Percentiles rank a stretch among this genome's conserved stretches.
These are phyloP conservation scores for Alternaria gansuensis DNA, from an alignment of 2,329 filamentous ascomycete species.

Conservation along the genomic window DNA sequence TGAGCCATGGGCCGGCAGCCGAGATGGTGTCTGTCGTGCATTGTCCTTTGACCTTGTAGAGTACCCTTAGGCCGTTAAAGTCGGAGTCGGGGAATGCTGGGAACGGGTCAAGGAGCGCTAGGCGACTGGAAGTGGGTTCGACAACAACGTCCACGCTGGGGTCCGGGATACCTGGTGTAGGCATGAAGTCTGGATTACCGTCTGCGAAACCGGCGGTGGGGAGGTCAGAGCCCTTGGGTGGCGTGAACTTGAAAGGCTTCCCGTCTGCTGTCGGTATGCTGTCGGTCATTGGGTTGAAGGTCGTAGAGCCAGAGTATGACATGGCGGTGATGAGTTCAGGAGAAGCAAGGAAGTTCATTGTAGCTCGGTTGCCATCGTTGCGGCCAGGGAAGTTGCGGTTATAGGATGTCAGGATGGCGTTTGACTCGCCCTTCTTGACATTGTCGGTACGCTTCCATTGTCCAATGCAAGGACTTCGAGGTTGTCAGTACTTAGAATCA, in stretches of 20 bases:
- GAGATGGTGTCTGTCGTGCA: conserved; percentile 99
- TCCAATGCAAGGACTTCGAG: conserved; percentile 74
- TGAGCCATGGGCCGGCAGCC: conserved; percentile 94
- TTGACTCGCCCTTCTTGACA: conserved; percentile 81
- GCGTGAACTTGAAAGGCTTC: conserved; percentile 82
- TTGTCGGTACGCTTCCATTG: conserved; percentile 95
- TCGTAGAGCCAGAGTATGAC: conserved; percentile 89
- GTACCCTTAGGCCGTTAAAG: conserved; percentile 78
- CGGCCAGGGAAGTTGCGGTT: conserved; percentile 98
- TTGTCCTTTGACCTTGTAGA: conserved; percentile 96
- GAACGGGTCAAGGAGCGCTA: conserved; percentile 92
- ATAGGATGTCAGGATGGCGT: conserved; percentile 96
- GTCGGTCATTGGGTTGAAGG: conserved; percentile 96
- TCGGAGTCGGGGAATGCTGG: conserved; percentile 80
- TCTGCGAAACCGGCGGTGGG: conserved; percentile 79
- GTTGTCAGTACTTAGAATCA: conserved; percentile 19
- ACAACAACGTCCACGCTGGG: conserved; percentile 76
- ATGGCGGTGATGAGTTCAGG: conserved; percentile 97
- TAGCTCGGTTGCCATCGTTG: conserved; percentile 94
- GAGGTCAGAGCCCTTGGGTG: conserved; percentile 70
- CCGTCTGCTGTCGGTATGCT: conserved; percentile 81
- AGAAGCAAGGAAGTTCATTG: conserved; percentile 98
- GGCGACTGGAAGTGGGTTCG: conserved; percentile 84
- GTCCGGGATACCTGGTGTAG: conserved; percentile 76
- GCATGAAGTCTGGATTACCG: conserved; percentile 77